Percentiles rank a stretch among this genome's conserved stretches.
Evolutionary conservation across 768 basidiomycete genomes (phyloP).

Genomic region (Boletus subparvulus): DNA sequence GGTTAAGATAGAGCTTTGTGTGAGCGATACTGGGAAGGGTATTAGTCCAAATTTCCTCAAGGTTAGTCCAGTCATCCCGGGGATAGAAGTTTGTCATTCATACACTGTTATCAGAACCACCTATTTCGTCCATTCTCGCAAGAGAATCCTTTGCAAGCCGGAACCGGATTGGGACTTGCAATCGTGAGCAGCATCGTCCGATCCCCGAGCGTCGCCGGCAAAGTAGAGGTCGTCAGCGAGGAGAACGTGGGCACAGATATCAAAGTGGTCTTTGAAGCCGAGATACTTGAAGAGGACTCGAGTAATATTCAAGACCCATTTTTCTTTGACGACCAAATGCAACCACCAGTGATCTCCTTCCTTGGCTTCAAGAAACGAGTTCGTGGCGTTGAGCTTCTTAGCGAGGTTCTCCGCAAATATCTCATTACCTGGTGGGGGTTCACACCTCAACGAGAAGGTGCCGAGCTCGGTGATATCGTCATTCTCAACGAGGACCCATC

Average conservation of each 20-base stretch:
- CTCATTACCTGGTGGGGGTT: conserved; percentile 79
- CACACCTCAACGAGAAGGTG: conserved; percentile 39
- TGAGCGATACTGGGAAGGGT: conserved; percentile 92
- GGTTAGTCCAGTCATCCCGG: conserved; percentile 39
- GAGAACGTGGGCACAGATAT: conserved; percentile 92
- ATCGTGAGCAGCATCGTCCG: conserved; percentile 92
- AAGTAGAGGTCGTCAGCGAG: conserved; percentile 91
- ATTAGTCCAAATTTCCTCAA: conserved; percentile 93
- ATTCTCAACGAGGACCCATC: conserved; percentile 78
- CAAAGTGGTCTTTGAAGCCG: conserved; percentile 78
- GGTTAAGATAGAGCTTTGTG: conserved; percentile 78
- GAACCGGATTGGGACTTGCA: conserved; percentile 90
- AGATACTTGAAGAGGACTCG: conserved; percentile 45
- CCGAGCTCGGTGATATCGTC: conserved; percentile 65
- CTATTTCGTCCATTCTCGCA: conserved; percentile 97
- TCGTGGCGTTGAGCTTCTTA: conserved; percentile 67
- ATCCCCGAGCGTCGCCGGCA: conserved; percentile 83
- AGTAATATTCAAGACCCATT: conserved; percentile 47
- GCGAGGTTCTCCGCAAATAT: conserved; percentile 61
- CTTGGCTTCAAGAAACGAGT: conserved; percentile 67
- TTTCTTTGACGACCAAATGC: conserved; percentile 39
- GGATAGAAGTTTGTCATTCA: not conserved
- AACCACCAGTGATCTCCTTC: conserved; percentile 59
- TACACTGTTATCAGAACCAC: conserved; percentile 59
- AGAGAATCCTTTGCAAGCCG: conserved; percentile 90